These are phyloP conservation scores for Quillaja saponaria DNA, from an alignment of 306 rosid genomes.

Conservation along the genomic window DNA sequence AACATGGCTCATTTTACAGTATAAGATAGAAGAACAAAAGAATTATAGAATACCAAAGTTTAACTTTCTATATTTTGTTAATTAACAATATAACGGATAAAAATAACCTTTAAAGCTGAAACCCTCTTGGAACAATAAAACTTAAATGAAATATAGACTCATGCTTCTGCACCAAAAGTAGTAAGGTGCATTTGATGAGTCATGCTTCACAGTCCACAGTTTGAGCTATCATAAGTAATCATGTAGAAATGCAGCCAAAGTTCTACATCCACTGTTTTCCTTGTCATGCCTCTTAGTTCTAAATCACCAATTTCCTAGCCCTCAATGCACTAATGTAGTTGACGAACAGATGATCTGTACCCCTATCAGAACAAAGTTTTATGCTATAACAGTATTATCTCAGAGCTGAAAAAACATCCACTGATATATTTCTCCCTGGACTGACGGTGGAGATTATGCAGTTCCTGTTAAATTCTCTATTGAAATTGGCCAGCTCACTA, in stretches of 20 bases:
- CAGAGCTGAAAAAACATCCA: background rate
- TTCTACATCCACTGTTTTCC: too few relatives aligned
- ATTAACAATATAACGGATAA: background rate
- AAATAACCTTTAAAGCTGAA: slow-evolving; percentile 6
- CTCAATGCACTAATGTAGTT: slow-evolving; percentile 1
- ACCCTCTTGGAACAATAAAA: slow-evolving; percentile 1
- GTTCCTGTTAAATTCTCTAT: background rate
- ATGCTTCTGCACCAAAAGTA: background rate
- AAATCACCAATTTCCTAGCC: background rate
- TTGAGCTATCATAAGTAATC: too few relatives aligned
- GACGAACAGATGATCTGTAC: background rate
- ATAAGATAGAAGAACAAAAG: background rate
- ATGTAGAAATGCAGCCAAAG: too few relatives aligned
- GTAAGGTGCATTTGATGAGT: slow-evolving; percentile 5
- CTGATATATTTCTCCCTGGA: slow-evolving; percentile 5
- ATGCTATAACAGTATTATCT: slow-evolving; percentile 6
- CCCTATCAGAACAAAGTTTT: background rate
- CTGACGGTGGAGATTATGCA: background rate
- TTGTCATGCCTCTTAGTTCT: too few relatives aligned
- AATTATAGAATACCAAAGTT: slow-evolving; percentile 2
- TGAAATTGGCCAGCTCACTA: slow-evolving; percentile 15
- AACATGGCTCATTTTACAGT: slow-evolving; percentile 6
- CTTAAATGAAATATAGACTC: slow-evolving; percentile 1
- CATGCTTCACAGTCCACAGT: background rate
- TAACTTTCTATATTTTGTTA: slow-evolving; percentile 15